Conservation (phyloP, 495 filamentous ascomycete genomes). For the Neurospora sp. region DNA sequence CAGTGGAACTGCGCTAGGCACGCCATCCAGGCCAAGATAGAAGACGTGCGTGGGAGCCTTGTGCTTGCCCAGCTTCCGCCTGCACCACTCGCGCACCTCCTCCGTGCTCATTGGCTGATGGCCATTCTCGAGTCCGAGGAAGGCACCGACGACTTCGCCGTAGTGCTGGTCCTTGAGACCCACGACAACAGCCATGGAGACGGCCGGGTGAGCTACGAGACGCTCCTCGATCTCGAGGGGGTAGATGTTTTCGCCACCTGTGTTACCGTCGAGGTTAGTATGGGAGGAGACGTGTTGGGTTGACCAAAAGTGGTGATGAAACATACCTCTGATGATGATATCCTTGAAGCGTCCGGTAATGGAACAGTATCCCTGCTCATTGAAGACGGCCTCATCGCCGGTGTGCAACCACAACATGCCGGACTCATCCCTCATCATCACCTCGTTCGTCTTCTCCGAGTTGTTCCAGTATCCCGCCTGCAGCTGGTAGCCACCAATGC, state of each 20-base stretch:
- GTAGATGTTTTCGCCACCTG: conserved; percentile 54
- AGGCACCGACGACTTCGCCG: conserved; percentile 58
- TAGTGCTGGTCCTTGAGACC: conserved; percentile 53
- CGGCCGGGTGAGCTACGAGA: conserved; percentile 45
- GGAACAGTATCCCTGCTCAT: conserved; percentile 50
- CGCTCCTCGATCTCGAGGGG: conserved; percentile 64
- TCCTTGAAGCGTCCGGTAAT: conserved; percentile 60
- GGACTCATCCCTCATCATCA: conserved; percentile 46
- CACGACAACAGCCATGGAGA: conserved; percentile 50
- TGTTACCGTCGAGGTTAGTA: neutral
- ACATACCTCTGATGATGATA: conserved; percentile 48
- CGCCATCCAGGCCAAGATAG: conserved; percentile 52
- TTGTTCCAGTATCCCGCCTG: conserved; percentile 64
- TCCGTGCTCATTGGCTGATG: conserved; percentile 31
- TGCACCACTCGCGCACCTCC: conserved; percentile 49
- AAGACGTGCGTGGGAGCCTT: conserved; percentile 59
- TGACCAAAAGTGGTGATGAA: neutral
- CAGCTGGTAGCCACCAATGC: conserved; percentile 59
- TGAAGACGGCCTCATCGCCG: conserved; percentile 60
- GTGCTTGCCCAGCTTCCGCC: conserved; percentile 51
- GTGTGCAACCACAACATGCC: conserved; percentile 58
- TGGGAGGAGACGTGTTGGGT: neutral
- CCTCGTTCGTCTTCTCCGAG: conserved; percentile 56
- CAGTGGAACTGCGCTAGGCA: conserved; percentile 46
- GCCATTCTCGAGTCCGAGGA: conserved; percentile 33